phyloP scores from a whole-genome alignment of 176 grass and related monocot species.

The Oryza punctata region DNA sequence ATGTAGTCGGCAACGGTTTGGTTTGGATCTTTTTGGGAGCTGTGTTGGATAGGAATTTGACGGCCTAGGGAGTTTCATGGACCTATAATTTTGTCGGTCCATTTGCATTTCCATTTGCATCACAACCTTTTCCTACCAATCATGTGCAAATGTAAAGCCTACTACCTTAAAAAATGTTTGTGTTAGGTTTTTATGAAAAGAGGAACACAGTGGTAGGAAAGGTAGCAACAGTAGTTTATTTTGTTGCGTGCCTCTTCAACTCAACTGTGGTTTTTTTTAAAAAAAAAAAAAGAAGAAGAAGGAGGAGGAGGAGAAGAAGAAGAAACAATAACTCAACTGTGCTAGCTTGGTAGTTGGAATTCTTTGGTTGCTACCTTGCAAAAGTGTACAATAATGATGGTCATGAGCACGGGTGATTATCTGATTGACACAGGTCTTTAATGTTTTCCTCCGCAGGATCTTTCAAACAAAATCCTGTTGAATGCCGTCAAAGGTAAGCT shows the following conservation, averaged over 20 bases:
- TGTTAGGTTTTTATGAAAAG: background rate
- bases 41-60: slow-evolving; percentile 22
- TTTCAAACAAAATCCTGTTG: slow-evolving; percentile 77
- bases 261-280: background rate
- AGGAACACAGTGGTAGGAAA: background rate
- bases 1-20: slow-evolving; percentile 21
- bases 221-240: background rate
- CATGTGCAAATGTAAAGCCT: slow-evolving; percentile 50
- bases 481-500: slow-evolving; percentile 92
- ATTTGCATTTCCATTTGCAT: slow-evolving; percentile 15
- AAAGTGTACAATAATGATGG: slow-evolving; percentile 13
- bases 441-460: slow-evolving; percentile 75
- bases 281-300: background rate
- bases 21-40: slow-evolving; percentile 5
- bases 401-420: slow-evolving; percentile 11
- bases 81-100: background rate
- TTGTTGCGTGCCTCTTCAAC: background rate
- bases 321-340: slow-evolving; percentile 7
- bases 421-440: slow-evolving; percentile 52
- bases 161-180: slow-evolving; percentile 33
- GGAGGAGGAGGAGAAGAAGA: too few species aligned
- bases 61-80: slow-evolving; percentile 10
- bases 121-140: slow-evolving; percentile 25
- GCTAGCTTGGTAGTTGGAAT: background rate
- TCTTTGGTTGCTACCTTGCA: background rate